Evolutionary conservation across 441 rosid species (phyloP), one percentile per base, ranked within the genome.

Genomic region (Syzygium syzygioides): DNA sequence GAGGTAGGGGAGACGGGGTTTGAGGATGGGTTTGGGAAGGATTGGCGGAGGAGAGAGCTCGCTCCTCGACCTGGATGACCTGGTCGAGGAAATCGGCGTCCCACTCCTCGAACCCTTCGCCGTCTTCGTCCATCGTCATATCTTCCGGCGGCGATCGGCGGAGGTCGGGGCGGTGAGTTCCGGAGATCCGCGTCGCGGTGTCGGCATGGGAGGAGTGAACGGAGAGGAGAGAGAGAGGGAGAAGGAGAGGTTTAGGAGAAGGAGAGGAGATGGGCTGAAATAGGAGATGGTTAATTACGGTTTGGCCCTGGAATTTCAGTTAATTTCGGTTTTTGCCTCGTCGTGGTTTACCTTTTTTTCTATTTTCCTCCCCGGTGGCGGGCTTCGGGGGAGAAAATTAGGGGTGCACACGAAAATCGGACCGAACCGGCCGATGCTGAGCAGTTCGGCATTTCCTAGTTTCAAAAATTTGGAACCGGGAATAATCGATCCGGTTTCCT

Each of bases 61-160:
- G 87, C 87, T 94, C 94, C 84, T 93, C 97, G 2, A 56, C 91
- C 91, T 93, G 92, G 76, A 92, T 85, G 89, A 92, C 90, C 54
- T 90, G 92, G 41, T 91, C 93, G 68, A 95, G 87, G 91, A 96
- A 93, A 87, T 90, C 94, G 34, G 91, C 91, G 60, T 93, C 96
- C 98, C 97, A 96, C 28, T 91, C 96, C 87, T 91, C 97, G 62
- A 88, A 83, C 53, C 88, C 91, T 55, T 94, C 93, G 55, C 90
- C 93, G 12, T 37, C 83, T 37, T 76, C 83, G 17, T 76, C 83
- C 83, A 76, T 76, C 83, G 26, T 12, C 76, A 32, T 28, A 3
- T 76, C 52, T 0, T 20, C 83, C 3, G 8, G 79, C 48, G 9
- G 26, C 52, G 52, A 76, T 76, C 83, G 52, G 83, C n/a, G 15